Evolutionary conservation across 2,329 filamentous ascomycete genomes (phyloP), one percentile per base, ranked within the genome.

Genomic region (Gnomoniopsis sp.): DNA sequence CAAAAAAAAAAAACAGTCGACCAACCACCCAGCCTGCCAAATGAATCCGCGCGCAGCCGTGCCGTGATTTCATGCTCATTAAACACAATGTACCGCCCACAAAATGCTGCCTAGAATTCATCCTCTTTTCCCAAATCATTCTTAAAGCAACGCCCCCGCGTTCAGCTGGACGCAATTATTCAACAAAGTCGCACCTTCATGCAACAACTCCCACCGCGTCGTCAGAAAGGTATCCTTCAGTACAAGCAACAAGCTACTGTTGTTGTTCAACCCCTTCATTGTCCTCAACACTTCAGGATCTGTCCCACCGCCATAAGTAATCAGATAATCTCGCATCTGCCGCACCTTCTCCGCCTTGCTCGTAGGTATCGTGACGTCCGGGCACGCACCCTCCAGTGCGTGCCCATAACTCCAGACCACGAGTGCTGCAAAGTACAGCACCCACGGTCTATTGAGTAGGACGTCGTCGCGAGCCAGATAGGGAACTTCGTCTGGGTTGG

Each of bases 351-450:
- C 88, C 15, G 86, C 82, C 51, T 80, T 79, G 1, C 79, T 87
- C 41, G 71, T 73, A 57, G 89, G 84, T 21, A 76, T 74, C 65
- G 74, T 80, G 53, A 74, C 68, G 3, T 73, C 74, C 7, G 80
- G 76, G 58, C 90, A 84, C 0, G 91, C 84, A 0, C 95, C 95
- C 65, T 98, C 95, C 21, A 96, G 78, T 0, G 93, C 92, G 70
- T 87, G 97, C 2, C 93, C 93, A 68, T 98, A 99, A 61, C 87
- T 91, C 95, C 95, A 99, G 1, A 98, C 90, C 22, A 97, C 91
- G 15, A 99, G 80, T 0, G 88, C 87, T 1, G 95, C 91, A 69
- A 96, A 96, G 74, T 97, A 99, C 53, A 98, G 79, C 12, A 97
- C 92, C 93, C 95, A 99, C 0, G 93, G 91, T 17, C 95, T 83